A percentile compares a stretch with the other conserved stretches of the same genome.
Evolutionary conservation across 2,329 filamentous ascomycete genomes (phyloP).

Genomic region (Hymenotorrendiella dingleyae): DNA sequence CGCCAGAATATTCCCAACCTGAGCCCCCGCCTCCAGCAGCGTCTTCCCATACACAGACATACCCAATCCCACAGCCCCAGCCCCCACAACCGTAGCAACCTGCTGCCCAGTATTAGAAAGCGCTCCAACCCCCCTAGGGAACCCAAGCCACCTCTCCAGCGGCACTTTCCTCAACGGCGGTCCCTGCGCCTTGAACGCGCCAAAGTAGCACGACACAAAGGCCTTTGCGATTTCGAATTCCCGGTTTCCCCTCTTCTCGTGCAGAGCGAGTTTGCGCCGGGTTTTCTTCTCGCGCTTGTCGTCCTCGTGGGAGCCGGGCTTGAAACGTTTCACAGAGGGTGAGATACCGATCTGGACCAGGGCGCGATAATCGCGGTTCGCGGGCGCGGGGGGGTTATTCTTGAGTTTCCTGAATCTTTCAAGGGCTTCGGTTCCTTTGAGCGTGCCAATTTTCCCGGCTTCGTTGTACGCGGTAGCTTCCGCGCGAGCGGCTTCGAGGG

Average conservation of each 20-base stretch:
- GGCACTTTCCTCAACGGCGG: too few species aligned
- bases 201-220: background rate
- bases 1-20: too few species aligned
- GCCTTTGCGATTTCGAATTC: background rate
- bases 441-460: background rate
- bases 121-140: too few species aligned
- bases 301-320: slow-evolving; percentile 14
- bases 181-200: background rate
- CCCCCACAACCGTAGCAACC: too few species aligned
- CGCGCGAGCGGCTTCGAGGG: background rate
- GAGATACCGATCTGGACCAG: slow-evolving; percentile 18
- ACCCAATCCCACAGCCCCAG: too few species aligned
- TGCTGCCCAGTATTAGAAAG: too few species aligned
- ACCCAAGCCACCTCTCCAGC: too few species aligned
- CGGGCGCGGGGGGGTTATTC: background rate
- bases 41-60: too few species aligned
- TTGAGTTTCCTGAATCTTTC: background rate
- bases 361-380: background rate
- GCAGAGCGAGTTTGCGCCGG: background rate
- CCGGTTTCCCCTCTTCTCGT: background rate
- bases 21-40: too few species aligned
- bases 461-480: background rate
- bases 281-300: background rate
- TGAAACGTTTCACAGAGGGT: slow-evolving; percentile 19
- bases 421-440: background rate